phyloP scores from a whole-genome alignment of 1,284 basidiomycete species.

The Pyrrhoderma noxium region DNA sequence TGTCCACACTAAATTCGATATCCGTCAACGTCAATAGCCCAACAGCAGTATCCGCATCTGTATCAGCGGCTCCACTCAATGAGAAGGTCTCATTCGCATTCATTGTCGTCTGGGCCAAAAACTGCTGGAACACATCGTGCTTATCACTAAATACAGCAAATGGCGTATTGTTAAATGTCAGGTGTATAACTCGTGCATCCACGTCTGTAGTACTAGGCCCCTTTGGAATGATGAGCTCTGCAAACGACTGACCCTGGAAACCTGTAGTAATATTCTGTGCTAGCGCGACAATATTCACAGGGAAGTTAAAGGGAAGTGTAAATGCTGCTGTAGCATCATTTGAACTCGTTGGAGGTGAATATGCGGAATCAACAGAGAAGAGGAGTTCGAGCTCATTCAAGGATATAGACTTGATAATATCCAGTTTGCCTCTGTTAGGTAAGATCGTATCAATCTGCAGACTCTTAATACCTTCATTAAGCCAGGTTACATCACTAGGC shows the following conservation, averaged over 20 bases:
- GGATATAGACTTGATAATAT: slow-evolving; percentile 60
- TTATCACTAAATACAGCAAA: slow-evolving; percentile 49
- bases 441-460: slow-evolving; percentile 56
- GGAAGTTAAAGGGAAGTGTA: slow-evolving; percentile 65
- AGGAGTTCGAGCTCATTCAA: slow-evolving; percentile 58
- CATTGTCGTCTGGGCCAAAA: slow-evolving; percentile 61
- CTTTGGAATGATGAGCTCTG: slow-evolving; percentile 56
- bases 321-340: slow-evolving; percentile 56
- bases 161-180: slow-evolving; percentile 56
- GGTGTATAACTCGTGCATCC: slow-evolving; percentile 50
- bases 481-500: slow-evolving; percentile 59
- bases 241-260: slow-evolving; percentile 50
- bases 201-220: slow-evolving; percentile 59
- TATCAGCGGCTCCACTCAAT: slow-evolving; percentile 54
- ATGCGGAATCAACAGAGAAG: slow-evolving; percentile 53
- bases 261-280: slow-evolving; percentile 57
- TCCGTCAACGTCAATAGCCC: slow-evolving; percentile 55
- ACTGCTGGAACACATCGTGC: slow-evolving; percentile 52
- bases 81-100: slow-evolving; percentile 43
- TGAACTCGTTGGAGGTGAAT: slow-evolving; percentile 52
- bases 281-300: slow-evolving; percentile 57
- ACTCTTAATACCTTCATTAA: slow-evolving; percentile 67
- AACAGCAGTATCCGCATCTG: slow-evolving; percentile 61
- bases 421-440: slow-evolving; percentile 56
- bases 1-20: slow-evolving; percentile 60